Percentiles rank a stretch among this genome's conserved stretches.
These are phyloP conservation scores for Halenospora varia DNA, from an alignment of 495 filamentous ascomycete species.

Conservation along the genomic window DNA sequence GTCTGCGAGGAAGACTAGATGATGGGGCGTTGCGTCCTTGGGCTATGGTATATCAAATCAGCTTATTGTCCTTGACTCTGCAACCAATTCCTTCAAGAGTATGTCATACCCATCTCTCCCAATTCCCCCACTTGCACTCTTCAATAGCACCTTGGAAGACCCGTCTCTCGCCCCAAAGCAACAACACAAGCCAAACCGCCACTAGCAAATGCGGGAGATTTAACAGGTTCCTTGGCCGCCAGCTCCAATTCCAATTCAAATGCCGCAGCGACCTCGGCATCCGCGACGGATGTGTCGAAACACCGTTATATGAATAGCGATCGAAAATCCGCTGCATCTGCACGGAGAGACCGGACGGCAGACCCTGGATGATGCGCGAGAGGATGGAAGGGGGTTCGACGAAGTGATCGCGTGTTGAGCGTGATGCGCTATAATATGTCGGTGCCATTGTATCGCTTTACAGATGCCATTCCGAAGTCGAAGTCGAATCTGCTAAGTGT, in stretches of 20 bases:
- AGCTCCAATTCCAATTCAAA: conserved; percentile 5
- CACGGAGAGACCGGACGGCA: conserved; percentile 11
- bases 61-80: conserved; percentile 1
- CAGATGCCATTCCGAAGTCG: conserved; percentile 27
- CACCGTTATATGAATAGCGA: conserved; percentile 3
- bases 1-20: conserved; percentile 84
- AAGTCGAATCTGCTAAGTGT: neutral
- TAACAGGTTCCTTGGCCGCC: conserved; percentile 31
- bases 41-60: conserved; percentile 49
- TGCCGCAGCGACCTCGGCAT: conserved; percentile 9
- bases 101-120: conserved; percentile 84
- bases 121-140: conserved; percentile 75
- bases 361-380: conserved; percentile 10
- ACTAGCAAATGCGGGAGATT: conserved; percentile 64
- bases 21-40: conserved; percentile 71
- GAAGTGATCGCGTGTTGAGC: conserved; percentile 15
- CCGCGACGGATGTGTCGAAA: conserved; percentile 7
- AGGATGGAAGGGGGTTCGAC: conserved; percentile 19
- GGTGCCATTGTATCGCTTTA: conserved; percentile 29
- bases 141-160: conserved; percentile 65
- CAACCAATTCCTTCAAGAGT: neutral
- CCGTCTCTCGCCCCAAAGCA: conserved; percentile 86
- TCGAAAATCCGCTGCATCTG: conserved; percentile 21
- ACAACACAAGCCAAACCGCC: conserved; percentile 65
- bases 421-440: conserved; percentile 32